Evolutionary conservation across 2,329 filamentous ascomycete species (phyloP), one percentile per base, ranked within the genome.

Genomic region (Geoglossum cookeanum): DNA sequence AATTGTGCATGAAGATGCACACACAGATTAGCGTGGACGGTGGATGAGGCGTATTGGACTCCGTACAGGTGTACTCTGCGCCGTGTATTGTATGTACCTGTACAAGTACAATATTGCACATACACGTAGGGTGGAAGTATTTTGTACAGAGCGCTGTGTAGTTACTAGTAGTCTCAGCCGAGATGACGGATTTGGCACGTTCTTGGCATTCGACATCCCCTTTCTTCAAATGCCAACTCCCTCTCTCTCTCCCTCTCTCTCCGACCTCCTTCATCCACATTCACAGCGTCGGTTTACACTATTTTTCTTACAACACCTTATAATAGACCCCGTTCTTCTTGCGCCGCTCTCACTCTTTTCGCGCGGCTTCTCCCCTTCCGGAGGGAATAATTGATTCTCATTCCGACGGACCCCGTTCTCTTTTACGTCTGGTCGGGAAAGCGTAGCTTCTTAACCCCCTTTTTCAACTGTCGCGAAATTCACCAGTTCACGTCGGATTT

Each of bases 311-410:
- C 22, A 47, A 53, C 17, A 13, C 42, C 29, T 56, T 56, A 22
- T 56, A 56, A 44, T 56, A 8, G 15, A 7, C 30, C 39, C 15
- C 47, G 7, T 33, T 42, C 39, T 33, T 56, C 39, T 17, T 11
- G 53, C 9, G 30, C 53, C 27, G 30, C 55, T 13, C 13, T 56
- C 55, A 57, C 39, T 57, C 47, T 17, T 53, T 57, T 56, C 22
- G 51, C 30, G 47, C 55, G 30, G 33, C 55, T 33, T 33, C 27
- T 9, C 13, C 52, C 35, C 1, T 22, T 22, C 22, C 22, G 22
- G 22, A 17, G 15, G 42, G 17, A 44, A 33, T 17, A 17, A 27
- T 7, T 22, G 1, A 17, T 51, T 49, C 13, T 15, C 9, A 4
- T 42, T 42, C 13, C 39, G 9, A 42, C 11, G 39, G 39, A 42